Evolutionary conservation across 257 asterid species (phyloP).

Genomic region (Dorcoceras hygrometricum): DNA sequence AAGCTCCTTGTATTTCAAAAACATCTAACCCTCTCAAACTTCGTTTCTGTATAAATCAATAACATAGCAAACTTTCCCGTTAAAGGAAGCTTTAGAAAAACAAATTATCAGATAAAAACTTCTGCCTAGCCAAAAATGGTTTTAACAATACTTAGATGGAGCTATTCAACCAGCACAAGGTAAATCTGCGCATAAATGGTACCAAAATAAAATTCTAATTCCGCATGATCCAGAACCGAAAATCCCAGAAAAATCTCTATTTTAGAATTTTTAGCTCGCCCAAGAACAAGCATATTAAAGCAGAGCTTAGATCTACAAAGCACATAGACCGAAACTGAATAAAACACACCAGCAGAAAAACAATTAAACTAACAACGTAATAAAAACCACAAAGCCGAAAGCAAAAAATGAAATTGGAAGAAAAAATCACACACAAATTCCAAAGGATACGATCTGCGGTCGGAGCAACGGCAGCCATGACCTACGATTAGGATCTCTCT

Average conservation of each 20-base stretch:
- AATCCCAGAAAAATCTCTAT: not conserved
- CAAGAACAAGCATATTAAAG: not conserved
- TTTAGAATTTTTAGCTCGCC: not conserved
- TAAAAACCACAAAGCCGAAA: not conserved
- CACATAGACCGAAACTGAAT: not conserved
- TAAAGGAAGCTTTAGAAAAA: not conserved
- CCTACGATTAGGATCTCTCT: conserved; percentile 19
- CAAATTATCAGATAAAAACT: not conserved
- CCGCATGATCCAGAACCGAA: not conserved
- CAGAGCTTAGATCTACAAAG: conserved; percentile 31
- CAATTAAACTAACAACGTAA: not conserved
- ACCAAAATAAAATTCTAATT: not conserved
- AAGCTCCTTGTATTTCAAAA: too few species aligned
- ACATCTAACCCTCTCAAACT: too few species aligned
- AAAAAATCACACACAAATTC: not conserved
- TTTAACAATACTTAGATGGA: not conserved
- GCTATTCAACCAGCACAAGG: not conserved
- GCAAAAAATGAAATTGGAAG: not conserved
- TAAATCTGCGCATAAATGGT: not conserved
- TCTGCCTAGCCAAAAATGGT: not conserved
- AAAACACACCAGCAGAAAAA: not conserved
- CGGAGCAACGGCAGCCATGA: conserved; percentile 59
- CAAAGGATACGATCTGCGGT: conserved; percentile 65
- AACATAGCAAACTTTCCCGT: not conserved
- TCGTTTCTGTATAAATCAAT: not conserved